These are phyloP conservation scores for Mycena chlorophos DNA, from an alignment of 768 basidiomycete species.

Conservation along the genomic window DNA sequence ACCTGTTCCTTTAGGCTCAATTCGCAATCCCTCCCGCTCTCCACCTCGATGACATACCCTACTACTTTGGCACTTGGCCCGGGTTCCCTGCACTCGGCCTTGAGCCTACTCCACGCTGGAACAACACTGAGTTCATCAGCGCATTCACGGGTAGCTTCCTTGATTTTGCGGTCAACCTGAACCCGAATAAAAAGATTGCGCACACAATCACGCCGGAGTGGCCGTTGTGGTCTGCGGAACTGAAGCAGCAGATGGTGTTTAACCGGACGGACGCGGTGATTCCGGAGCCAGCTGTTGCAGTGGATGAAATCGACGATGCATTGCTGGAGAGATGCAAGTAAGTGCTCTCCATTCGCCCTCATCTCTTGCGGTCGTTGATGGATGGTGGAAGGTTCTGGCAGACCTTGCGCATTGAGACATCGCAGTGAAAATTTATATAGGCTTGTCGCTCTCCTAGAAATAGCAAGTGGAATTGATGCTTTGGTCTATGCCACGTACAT, in stretches of 20 bases:
- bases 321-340: background rate
- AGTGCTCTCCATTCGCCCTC: background rate
- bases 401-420: no score
- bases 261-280: background rate
- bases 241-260: background rate
- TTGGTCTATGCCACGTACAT: no score
- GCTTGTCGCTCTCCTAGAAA: no score
- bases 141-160: background rate
- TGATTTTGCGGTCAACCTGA: background rate
- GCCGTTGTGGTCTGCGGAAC: background rate
- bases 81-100: background rate
- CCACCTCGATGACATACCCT: background rate
- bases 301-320: background rate
- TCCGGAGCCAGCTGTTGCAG: background rate
- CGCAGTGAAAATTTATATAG: no score
- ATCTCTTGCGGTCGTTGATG: background rate
- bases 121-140: background rate
- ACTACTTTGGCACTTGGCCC: conserved; percentile 1
- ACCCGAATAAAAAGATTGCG: background rate
- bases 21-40: background rate
- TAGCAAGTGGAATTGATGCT: no score
- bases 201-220: background rate
- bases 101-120: background rate
- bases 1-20: background rate
- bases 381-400: no score